Evolutionary conservation across 306 rosid genomes (phyloP).

Genomic region (Corylus avellana): DNA sequence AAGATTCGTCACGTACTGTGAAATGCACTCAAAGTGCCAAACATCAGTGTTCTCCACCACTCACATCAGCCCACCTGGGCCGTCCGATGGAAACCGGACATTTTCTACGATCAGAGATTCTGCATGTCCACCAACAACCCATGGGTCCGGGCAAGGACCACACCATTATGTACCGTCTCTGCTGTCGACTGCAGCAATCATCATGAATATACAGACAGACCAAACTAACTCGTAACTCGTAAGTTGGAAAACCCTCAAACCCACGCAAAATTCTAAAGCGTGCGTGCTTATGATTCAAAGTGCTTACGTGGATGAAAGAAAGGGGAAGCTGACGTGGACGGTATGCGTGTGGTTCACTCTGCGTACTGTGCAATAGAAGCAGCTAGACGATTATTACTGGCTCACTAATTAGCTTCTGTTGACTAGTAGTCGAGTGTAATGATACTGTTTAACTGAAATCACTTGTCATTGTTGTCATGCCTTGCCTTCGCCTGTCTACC

Average conservation of each 20-base stretch:
- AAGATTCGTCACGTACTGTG: constrained; percentile 2
- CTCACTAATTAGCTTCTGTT: not conserved
- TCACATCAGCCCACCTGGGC: not conserved
- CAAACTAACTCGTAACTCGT: not conserved
- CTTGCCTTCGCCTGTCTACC: rapidly evolving
- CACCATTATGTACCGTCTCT: not conserved
- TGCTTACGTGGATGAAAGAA: not conserved
- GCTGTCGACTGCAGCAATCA: not conserved
- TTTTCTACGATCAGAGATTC: not conserved
- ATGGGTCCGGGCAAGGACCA: constrained; percentile 5
- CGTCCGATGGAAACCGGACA: not conserved
- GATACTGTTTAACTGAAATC: not conserved
- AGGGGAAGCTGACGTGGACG: not conserved
- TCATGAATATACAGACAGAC: not conserved
- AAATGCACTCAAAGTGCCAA: constrained; percentile 5
- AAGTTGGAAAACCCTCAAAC: constrained; percentile 15
- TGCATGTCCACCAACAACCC: not conserved
- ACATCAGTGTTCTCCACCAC: not conserved
- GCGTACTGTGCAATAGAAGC: not conserved
- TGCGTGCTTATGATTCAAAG: not conserved
- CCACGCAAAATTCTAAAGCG: constrained; percentile 7
- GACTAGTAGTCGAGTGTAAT: not conserved
- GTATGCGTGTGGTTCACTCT: not conserved
- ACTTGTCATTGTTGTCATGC: not conserved
- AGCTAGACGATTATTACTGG: not conserved